phyloP scores from a whole-genome alignment of 805 yeast species.

The Starmera pachycereana region DNA sequence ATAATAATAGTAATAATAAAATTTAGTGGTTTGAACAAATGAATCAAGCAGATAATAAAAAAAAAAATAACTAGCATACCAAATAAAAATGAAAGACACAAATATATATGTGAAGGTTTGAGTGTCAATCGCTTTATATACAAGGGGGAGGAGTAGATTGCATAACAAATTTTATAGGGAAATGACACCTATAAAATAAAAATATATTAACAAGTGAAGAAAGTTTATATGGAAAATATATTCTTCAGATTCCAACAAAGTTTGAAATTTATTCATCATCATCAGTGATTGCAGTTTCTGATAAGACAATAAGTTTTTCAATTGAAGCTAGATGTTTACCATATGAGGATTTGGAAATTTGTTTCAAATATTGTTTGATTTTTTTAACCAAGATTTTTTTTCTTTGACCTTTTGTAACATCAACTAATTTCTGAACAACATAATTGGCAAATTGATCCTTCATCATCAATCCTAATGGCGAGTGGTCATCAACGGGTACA shows the following conservation, averaged over 20 bases:
- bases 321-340: constrained; percentile 82
- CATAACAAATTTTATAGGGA: not conserved
- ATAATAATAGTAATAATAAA: too few relatives aligned
- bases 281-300: constrained; percentile 16
- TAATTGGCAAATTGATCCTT: constrained; percentile 97
- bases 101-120: too few relatives aligned
- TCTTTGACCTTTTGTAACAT: constrained; percentile 61
- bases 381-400: constrained; percentile 61
- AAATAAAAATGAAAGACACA: not conserved
- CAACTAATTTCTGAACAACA: constrained; percentile 90
- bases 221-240: not conserved
- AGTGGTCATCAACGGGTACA: constrained; percentile 44
- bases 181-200: not conserved
- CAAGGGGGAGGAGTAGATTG: too few relatives aligned
- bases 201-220: not conserved
- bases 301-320: constrained; percentile 36
- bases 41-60: too few relatives aligned
- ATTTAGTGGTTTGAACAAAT: too few relatives aligned
- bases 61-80: not conserved
- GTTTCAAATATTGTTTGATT: constrained; percentile 71
- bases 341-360: constrained; percentile 54
- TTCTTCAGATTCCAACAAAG: not conserved
- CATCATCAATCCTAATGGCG: constrained; percentile 85
- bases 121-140: too few relatives aligned
- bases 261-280: constrained; percentile 8